Base-by-base conservation (phyloP, 2,329 filamentous ascomycete species). In the Chaetomium strumarium region DNA sequence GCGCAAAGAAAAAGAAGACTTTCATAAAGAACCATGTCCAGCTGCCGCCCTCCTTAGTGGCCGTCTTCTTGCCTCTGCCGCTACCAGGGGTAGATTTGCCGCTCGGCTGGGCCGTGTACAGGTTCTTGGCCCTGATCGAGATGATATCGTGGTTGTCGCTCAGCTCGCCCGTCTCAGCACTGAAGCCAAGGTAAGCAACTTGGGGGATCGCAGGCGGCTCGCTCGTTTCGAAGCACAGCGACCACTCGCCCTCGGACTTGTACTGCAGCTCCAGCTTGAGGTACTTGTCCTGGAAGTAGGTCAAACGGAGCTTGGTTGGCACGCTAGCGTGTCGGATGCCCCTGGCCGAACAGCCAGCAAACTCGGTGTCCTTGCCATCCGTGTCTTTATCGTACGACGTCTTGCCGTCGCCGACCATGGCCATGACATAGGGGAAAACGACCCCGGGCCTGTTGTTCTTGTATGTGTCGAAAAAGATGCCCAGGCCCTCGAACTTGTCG, bases 121-220 rank as follows among this genome's bases (percentile, higher is more conserved):
- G 75, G 70, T 96, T 99, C 76, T 86, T 87, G 52, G 92, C 85
- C 58, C 84, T 77, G 63, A 99, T 80, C 46, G 83, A 86, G 67
- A 97, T 83, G 70, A 99, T 95, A 72, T 99, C 93, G 77, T 96
- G 92, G 77, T 96, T 96, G 74, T 99, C 93, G 71, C 85, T 90
- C 60, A 99, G 81, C 75, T 99, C 92, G 66, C 93, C 93, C 14
- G 93, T 97, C 76, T 97, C 92, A 52, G 89, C 86, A 62, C 81
- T 86, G 73, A 89, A 89, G 53, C 85, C 86, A 24, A 89, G 81
- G 68, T 89, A 89, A 34, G 83, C 78, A 45, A 87, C 83, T 53
- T 83, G 76, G 50, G 93, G 93, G 60, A 99, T 86, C 63, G 88
- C 84, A 31, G 87, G 86, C 33, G 81, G 81, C 55, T 83, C 72